Base-by-base conservation (phyloP, 371 early-diverging fungal species). In the Haplosporangium sp. region DNA sequence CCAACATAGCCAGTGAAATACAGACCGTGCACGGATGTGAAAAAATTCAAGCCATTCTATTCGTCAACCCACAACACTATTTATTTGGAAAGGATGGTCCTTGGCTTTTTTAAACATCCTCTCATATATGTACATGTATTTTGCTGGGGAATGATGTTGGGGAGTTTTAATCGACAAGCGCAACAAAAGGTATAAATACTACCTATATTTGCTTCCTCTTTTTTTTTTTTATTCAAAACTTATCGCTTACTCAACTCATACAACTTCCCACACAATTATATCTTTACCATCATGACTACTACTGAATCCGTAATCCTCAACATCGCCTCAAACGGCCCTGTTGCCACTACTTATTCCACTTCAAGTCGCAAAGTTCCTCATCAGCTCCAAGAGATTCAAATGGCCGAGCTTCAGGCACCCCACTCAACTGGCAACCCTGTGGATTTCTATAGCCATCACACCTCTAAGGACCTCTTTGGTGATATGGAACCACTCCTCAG, bases 351-450 rank as follows among this genome's bases (percentile, higher is more conserved):
- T 37, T 37, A 20, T 8, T 38, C 61, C 34, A 1, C 58, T 2
- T 20, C 64, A 19, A 13, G 13, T 9, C 45, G 34, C n/a, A 47
- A 57, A 19, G 11, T 5, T 8, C 4, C 34, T 55, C 27, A n/a
- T 19, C 52, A 17, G 13, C 48, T 48, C n/a, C 48, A 48, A 15
- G 55, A 27, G 17, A 27, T 76, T 20, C 61, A 61, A 15, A 66
- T 76, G 40, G 72, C 57, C 10, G 56, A 77, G 38, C 68, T 77
- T 13, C 77, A 77, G 62, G 60, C 69, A n/a, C 65, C 72, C 10
- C 67, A 48, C 2, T 1, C 27, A 27, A 34, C 60, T 11, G 8
- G 45, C 47, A 44, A 56, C 20, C 1, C 6, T 11, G 10, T 38
- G 8, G 74, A 69, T 37, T 39, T 37, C 27, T 45, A 64, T 9